Conservation (phyloP, 106 monocot species). For the Dendrobium huoshanense region DNA sequence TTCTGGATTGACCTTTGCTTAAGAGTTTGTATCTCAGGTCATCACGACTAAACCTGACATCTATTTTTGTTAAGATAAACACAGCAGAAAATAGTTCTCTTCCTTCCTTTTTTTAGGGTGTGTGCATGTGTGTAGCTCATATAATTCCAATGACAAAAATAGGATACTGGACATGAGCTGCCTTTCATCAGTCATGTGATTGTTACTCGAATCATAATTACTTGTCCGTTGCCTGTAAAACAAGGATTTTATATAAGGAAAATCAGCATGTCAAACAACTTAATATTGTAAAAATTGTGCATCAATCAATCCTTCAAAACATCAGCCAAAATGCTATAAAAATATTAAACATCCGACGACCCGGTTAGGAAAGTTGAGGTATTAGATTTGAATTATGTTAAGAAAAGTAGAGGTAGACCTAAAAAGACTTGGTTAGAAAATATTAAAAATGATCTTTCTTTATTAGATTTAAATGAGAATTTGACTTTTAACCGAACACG, state of each 20-base stretch:
- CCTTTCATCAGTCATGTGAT: conserved; percentile 25
- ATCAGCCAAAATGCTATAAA: not conserved
- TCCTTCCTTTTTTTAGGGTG: not conserved
- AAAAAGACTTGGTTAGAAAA: too few relatives aligned
- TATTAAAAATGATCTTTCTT: too few relatives aligned
- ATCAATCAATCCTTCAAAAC: not conserved
- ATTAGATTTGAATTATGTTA: too few relatives aligned
- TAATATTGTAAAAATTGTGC: not conserved
- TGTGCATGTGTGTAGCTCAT: not conserved
- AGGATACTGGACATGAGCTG: conserved; percentile 38
- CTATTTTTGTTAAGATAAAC: conserved; percentile 38
- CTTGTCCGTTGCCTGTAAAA: conserved; percentile 42
- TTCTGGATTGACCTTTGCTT: conserved; percentile 37
- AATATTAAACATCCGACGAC: not conserved
- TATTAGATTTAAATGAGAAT: too few relatives aligned
- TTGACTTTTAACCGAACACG: too few relatives aligned
- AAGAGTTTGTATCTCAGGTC: conserved; percentile 86
- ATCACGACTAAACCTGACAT: conserved; percentile 38
- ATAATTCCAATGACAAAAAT: not conserved
- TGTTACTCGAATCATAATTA: conserved; percentile 21
- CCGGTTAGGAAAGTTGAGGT: too few relatives aligned
- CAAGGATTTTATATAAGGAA: not conserved
- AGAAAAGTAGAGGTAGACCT: too few relatives aligned
- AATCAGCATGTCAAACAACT: not conserved
- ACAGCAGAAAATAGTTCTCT: not conserved